phyloP scores from a whole-genome alignment of 75 land plant genomes.

The Chamaecyparis obtusa region DNA sequence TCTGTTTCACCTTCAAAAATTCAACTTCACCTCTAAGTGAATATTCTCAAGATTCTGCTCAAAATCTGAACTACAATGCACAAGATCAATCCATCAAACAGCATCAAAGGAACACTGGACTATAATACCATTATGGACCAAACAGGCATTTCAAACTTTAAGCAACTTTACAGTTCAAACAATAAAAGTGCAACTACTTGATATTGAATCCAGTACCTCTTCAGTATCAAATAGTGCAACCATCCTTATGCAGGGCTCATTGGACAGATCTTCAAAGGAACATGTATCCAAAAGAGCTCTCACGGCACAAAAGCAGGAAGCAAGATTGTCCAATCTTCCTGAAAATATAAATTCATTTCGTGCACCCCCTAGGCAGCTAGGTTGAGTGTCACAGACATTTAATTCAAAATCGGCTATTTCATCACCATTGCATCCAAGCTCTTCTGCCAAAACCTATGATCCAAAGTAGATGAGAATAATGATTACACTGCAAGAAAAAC shows the following conservation, averaged over 20 bases:
- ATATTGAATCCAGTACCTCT: conserved; percentile 61
- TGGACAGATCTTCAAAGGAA: conserved; percentile 40
- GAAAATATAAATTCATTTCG: conserved; percentile 92
- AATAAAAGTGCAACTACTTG: background rate
- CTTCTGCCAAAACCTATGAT: conserved; percentile 73
- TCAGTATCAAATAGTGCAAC: conserved; percentile 97
- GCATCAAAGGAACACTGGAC: background rate
- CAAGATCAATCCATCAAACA: conserved; percentile 12
- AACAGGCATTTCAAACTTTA: background rate
- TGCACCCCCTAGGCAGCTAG: conserved; percentile 94
- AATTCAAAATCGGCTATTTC: conserved; percentile 77
- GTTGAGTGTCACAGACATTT: conserved; percentile 94
- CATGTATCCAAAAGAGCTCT: conserved; percentile 83
- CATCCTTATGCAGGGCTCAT: conserved; percentile 80
- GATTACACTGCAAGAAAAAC: background rate
- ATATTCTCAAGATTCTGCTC: background rate
- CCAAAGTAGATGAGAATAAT: conserved; percentile 14
- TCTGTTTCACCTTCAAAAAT: background rate
- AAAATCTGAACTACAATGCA: background rate
- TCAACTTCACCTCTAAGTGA: background rate
- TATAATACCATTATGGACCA: background rate
- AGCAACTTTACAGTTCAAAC: background rate
- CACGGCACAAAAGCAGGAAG: conserved; percentile 85
- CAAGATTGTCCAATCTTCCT: conserved; percentile 93
- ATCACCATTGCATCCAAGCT: conserved; percentile 57